Evolutionary conservation across 192 early-diverging fungal species (phyloP), one percentile per base, ranked within the genome.

Genomic region (Rhizoclosmatium globosum): DNA sequence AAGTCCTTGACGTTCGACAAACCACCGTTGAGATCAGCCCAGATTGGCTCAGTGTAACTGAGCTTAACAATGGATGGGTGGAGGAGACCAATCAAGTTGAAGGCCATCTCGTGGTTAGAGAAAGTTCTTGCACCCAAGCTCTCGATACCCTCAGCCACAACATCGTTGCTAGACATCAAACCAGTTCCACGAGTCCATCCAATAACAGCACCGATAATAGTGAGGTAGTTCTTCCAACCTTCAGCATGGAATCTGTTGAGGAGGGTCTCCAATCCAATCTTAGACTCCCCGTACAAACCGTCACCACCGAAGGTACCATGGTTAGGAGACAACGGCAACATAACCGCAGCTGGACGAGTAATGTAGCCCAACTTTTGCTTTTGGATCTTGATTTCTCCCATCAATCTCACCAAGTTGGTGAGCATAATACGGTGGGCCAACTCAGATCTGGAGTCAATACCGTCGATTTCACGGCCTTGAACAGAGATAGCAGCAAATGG

Each of bases 161-260:
- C 87, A 82, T 98, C 95, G 86, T 96, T 98, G 75, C 88, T 86
- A 38, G 88, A 90, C 97, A 98, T 98, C 81, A 98, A 89, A 45
- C 95, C 95, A 43, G 97, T 98, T 68, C 97, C 95, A 82, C 97
- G 92, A 57, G 97, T 98, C 97, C 97, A 98, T 42, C 97, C 97
- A 82, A 98, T 98, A 38, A 95, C 94, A 47, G 96, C 94, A 70
- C 96, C 97, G 53, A 94, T 87, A 58, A 98, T 91, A 45, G 93
- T 89, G 64, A 98, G 79, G 87, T 97, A 97, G 67, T 87, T 83
- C 62, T 91, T 87, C 97, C 97, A 98, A 58, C 84, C 86, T 84
- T 98, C 97, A 47, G 95, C 91, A 66, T 93, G 88, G 94, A 94
- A 98, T 71, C 95, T 89, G 89, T 93, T 93, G 76, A 98, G 86